Conservation (phyloP, 129 eudicot genomes). For the Rutidosis leptorrhynchoides region DNA sequence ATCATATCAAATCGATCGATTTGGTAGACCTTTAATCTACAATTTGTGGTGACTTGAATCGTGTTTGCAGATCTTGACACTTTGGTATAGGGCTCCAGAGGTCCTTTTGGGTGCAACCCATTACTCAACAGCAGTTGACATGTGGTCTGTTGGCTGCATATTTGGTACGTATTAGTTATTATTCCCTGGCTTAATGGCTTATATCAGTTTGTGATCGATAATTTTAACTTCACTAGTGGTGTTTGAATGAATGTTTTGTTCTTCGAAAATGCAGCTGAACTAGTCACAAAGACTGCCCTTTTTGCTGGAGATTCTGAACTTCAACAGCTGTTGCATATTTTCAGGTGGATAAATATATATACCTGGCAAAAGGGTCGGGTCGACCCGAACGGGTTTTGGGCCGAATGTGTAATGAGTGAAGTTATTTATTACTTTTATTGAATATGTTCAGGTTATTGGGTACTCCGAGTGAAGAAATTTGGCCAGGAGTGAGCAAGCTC, state of each 20-base stretch:
- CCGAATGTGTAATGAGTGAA: constrained; percentile 11
- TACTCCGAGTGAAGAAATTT: constrained; percentile 81
- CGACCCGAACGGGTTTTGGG: too few species aligned
- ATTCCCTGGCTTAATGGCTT: not conserved
- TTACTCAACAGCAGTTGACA: constrained; percentile 90
- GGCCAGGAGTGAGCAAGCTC: constrained; percentile 88
- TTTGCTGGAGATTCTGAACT: constrained; percentile 93
- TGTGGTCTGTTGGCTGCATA: constrained; percentile 98
- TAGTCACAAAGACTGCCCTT: constrained; percentile 65
- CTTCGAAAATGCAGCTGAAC: constrained; percentile 56
- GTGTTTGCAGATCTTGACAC: constrained; percentile 69
- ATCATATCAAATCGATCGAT: not conserved
- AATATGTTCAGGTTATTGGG: constrained; percentile 66
- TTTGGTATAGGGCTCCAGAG: constrained; percentile 98
- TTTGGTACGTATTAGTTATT: constrained; percentile 48
- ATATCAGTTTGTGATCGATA: not conserved
- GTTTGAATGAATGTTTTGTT: not conserved
- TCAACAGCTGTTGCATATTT: constrained; percentile 90
- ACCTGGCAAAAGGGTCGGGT: too few species aligned
- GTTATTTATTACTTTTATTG: not conserved
- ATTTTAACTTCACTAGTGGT: not conserved
- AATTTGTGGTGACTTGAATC: not conserved
- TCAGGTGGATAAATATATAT: constrained; percentile 70
- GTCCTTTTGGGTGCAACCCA: constrained; percentile 90
- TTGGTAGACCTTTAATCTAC: not conserved